Base-by-base conservation (phyloP, 208 protist species). In the Acanthamoeba triangularis region DNA sequence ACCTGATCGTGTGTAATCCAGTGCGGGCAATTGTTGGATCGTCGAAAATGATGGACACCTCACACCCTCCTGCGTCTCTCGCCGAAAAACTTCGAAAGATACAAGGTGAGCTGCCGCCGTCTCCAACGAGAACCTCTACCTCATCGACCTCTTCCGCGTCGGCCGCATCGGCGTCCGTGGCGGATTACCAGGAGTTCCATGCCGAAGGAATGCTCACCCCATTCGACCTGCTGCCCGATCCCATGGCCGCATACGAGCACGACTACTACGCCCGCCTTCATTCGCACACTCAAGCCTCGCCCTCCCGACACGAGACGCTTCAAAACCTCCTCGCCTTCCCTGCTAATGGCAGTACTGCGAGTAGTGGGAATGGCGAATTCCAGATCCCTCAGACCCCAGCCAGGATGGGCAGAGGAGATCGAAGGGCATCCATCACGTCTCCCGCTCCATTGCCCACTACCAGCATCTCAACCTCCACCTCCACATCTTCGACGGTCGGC, bases 121-220 rank as follows among this genome's bases (percentile, higher is more conserved):
- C 74, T 7, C 74, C 74, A 3, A 84, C 74, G 16, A 7, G 74
- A 25, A 52, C 74, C 18, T 54, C 74, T 18, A 54, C 74, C 1
- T 52, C 74, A 11, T 41, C 74, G 10, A 11, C 37, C 74, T 84
- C 74, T 25, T 84, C 74, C n/a, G n/a, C n/a, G 20, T 52, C 74
- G 18, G 4, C 74, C 8, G 7, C 74, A 18, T 35, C 30, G 41
- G 25, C 44, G 33, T 28, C 44, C 14, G 82, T 41, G 11, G 35
- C 47, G n/a, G 82, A 90, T 44, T 90, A 90, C 56, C 82, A 67
- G 47, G 52, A 90, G 56, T 90, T 90, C 82, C 82, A 90, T 44
- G 82, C 47, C 52, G 82, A 90, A n/a, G 82, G 82, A 7, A 90
- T 90, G 82, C 82, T 90, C n/a, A 67, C 82, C n/a, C 56, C 82